Percentiles rank a stretch among this genome's conserved stretches.
phyloP scores from a whole-genome alignment of 1,284 basidiomycete genomes.

The Baeospora myosura region DNA sequence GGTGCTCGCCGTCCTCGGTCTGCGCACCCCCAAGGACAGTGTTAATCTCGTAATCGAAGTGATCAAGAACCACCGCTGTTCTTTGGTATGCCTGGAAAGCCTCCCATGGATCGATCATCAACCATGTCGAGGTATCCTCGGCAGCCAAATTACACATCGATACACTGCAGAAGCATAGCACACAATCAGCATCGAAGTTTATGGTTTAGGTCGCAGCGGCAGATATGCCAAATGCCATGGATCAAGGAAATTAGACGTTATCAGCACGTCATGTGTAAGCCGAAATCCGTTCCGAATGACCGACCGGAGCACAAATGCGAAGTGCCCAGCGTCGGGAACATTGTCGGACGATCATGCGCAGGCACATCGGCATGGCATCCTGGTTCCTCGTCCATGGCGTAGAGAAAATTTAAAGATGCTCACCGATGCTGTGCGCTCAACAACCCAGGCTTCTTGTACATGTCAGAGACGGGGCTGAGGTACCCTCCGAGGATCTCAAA shows the following conservation, averaged over 20 bases:
- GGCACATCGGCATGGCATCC: not conserved
- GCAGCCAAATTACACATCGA: slow-evolving; percentile 85
- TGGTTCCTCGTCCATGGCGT: not conserved
- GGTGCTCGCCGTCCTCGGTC: slow-evolving; percentile 57
- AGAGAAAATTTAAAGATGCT: slow-evolving; percentile 23
- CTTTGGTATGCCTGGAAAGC: slow-evolving; percentile 91
- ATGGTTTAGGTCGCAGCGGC: not conserved
- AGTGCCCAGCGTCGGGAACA: not conserved
- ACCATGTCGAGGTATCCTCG: slow-evolving; percentile 71
- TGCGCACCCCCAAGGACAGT: slow-evolving; percentile 66
- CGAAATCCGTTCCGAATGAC: not conserved
- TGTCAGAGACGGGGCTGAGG: slow-evolving; percentile 89
- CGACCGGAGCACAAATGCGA: no score
- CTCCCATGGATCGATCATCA: slow-evolving; percentile 98
- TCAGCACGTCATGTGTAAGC: not conserved
- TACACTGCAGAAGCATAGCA: slow-evolving; percentile 42
- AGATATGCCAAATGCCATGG: not conserved
- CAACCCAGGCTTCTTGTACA: slow-evolving; percentile 87
- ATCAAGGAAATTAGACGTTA: not conserved
- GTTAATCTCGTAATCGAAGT: slow-evolving; percentile 93
- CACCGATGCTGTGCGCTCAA: slow-evolving; percentile 76
- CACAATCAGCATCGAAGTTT: not conserved
- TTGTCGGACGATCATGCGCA: not conserved
- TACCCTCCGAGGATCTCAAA: slow-evolving; percentile 93
- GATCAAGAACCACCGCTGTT: slow-evolving; percentile 92